A percentile compares a stretch with the other conserved stretches of the same genome.
phyloP scores from a whole-genome alignment of 352 stramenopile species.

The Pythium rishiriense region DNA sequence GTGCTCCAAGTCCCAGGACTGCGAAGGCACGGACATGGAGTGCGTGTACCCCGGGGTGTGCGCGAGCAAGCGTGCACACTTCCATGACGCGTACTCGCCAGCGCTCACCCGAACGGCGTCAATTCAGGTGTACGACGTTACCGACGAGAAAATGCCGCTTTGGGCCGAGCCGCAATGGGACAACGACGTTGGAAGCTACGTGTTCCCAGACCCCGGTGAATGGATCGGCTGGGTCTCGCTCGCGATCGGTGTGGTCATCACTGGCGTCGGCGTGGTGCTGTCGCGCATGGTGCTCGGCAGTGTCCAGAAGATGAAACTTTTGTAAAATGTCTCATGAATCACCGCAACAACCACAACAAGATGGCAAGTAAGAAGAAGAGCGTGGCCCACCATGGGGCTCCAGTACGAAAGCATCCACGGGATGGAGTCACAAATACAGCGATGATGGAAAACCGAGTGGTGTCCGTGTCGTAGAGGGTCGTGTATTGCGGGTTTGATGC shows the following conservation, averaged over 20 bases:
- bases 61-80: conserved; percentile 51
- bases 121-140: conserved; percentile 52
- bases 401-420: neutral
- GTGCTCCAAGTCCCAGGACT: conserved; percentile 63
- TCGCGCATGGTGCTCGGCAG: conserved; percentile 55
- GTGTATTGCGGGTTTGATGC: neutral
- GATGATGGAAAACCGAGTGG: neutral
- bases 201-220: conserved; percentile 75
- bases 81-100: conserved; percentile 78
- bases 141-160: conserved; percentile 68
- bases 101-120: conserved; percentile 54
- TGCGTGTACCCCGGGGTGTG: conserved; percentile 82
- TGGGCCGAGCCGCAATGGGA: conserved; percentile 79
- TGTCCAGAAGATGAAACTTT: conserved; percentile 84
- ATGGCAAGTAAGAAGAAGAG: neutral
- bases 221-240: conserved; percentile 77
- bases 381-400: too few relatives aligned
- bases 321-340: conserved; percentile 37
- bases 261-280: conserved; percentile 39
- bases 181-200: conserved; percentile 67
- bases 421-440: neutral
- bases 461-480: neutral
- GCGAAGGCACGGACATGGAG: conserved; percentile 56
- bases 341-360: neutral
- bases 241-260: conserved; percentile 45